Conservation (phyloP, 139 green algal genomes). For the Spirogloea muscicola region DNA sequence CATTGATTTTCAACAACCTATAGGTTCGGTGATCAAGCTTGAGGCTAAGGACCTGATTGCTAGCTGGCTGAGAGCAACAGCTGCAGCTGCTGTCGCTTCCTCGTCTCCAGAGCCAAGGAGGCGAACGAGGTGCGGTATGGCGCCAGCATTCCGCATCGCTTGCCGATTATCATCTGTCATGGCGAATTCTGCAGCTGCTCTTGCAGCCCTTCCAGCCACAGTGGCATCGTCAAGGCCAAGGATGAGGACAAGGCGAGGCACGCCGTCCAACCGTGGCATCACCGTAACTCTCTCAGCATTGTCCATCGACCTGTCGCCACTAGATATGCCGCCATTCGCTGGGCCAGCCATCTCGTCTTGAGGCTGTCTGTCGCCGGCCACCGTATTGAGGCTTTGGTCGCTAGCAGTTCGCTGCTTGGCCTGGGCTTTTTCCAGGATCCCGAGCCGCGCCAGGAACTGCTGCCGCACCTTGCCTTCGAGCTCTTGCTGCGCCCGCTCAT, state of each 20-base stretch:
- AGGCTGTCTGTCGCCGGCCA: too few relatives aligned
- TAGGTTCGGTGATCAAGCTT: too few relatives aligned
- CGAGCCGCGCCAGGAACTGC: background rate
- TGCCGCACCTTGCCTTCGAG: background rate
- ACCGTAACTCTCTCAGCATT: background rate
- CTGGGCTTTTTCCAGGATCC: too few relatives aligned
- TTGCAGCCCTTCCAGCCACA: background rate
- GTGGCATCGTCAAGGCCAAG: background rate
- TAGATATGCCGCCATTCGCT: too few relatives aligned
- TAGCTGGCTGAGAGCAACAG: background rate
- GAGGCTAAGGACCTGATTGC: slow-evolving; percentile 1
- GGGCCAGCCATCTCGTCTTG: too few relatives aligned
- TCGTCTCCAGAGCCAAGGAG: background rate
- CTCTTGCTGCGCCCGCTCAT: background rate
- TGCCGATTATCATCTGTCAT: background rate
- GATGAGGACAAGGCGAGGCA: background rate
- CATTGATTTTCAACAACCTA: too few relatives aligned
- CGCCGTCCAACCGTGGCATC: slow-evolving; percentile 11
- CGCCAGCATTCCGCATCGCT: background rate
- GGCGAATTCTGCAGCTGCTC: background rate
- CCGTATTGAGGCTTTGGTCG: too few relatives aligned
- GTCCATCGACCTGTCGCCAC: too few relatives aligned
- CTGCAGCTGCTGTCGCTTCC: background rate
- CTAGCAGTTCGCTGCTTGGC: too few relatives aligned
- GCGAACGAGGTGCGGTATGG: background rate